Percentiles rank a stretch among this genome's conserved stretches.
Evolutionary conservation across 2,329 filamentous ascomycete species (phyloP).

Genomic region (Cordyceps tenuipes): DNA sequence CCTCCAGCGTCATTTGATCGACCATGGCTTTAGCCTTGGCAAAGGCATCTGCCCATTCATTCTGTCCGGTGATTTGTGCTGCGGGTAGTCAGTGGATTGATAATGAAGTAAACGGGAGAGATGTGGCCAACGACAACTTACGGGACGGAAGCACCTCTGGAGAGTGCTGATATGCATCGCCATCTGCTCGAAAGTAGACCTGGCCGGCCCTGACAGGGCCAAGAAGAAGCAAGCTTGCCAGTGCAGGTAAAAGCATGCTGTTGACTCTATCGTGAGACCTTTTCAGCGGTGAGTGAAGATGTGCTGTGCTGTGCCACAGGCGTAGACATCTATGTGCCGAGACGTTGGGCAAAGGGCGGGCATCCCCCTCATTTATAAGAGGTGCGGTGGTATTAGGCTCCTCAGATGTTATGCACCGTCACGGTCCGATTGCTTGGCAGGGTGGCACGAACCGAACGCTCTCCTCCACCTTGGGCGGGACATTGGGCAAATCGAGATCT

Average conservation of each 20-base stretch:
- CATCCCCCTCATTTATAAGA: not conserved
- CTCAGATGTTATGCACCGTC: not conserved
- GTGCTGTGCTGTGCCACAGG: not conserved
- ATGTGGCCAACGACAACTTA: too few relatives aligned
- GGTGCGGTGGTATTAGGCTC: not conserved
- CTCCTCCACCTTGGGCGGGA: not conserved
- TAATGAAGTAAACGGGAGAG: too few relatives aligned
- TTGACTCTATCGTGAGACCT: too few relatives aligned
- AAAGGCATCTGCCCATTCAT: conserved; percentile 50
- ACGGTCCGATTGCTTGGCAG: not conserved
- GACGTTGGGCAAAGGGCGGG: not conserved
- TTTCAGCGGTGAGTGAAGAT: not conserved
- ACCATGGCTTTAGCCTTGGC: conserved; percentile 48
- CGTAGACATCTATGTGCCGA: not conserved
- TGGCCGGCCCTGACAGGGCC: not conserved
- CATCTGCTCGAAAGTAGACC: not conserved
- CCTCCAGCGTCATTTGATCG: conserved; percentile 54
- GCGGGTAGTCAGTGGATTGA: not conserved
- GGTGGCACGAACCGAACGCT: not conserved
- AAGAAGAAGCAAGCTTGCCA: not conserved
- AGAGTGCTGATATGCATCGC: not conserved
- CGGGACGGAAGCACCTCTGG: conserved; percentile 8
- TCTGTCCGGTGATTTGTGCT: conserved; percentile 25
- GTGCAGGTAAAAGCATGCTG: not conserved
- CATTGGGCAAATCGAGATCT: conserved; percentile 4